A percentile compares a stretch with the other conserved stretches of the same genome.
Conservation (phyloP, 2,329 filamentous ascomycete species). For the Ceratocystis harringtonii region DNA sequence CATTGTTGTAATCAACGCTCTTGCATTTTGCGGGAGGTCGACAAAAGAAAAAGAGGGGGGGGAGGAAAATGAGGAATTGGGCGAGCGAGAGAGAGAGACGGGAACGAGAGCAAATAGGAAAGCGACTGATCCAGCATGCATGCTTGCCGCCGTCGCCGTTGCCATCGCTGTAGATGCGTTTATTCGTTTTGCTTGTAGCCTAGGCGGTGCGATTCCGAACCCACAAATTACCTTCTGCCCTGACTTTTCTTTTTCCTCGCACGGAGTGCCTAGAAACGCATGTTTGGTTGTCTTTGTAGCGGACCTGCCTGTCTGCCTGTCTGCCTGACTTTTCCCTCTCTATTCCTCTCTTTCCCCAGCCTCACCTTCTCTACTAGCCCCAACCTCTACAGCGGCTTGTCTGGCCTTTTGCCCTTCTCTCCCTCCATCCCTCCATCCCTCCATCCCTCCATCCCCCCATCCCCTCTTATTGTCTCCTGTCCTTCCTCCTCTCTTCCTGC, state of each 20-base stretch:
- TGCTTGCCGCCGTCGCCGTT: not conserved
- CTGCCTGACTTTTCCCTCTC: not conserved
- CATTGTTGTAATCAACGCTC: not conserved
- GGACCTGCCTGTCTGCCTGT: not conserved
- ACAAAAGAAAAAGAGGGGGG: not conserved
- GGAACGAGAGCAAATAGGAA: not conserved
- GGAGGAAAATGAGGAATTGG: not conserved
- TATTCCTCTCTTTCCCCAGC: not conserved
- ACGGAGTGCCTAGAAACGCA: no score
- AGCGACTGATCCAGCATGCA: not conserved
- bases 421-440: not conserved
- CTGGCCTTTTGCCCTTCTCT: not conserved
- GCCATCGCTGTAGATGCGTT: not conserved
- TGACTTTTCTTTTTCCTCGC: not conserved
- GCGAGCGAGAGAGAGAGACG: not conserved
- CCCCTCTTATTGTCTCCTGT: not conserved
- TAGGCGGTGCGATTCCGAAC: no score
- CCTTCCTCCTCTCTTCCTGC: not conserved
- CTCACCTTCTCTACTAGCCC: no score
- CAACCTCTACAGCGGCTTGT: not conserved
- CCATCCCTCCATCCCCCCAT: not conserved
- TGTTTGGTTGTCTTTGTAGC: not conserved
- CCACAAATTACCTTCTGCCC: not conserved
- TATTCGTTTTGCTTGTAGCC: not conserved
- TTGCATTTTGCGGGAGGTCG: not conserved